Evolutionary conservation across 176 grass and related monocot species (phyloP), one percentile per base, ranked within the genome.

Genomic region (Eragrostis nindensis): DNA sequence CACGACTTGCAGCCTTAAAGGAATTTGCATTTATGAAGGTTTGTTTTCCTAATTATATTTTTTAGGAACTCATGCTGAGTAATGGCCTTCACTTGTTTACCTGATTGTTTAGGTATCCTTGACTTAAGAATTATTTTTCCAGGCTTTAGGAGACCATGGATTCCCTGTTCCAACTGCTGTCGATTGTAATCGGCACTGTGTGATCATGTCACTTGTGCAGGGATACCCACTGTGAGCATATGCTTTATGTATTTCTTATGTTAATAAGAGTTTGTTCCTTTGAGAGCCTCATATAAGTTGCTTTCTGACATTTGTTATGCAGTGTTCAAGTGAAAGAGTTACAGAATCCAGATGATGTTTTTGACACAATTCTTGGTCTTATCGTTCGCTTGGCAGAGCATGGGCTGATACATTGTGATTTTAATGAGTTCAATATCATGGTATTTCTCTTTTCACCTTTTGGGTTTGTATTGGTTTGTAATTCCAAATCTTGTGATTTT

Each of bases 361-460:
- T 98, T 70, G 86, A 95, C 42, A 93, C 72, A 60, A 93, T 93
- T 82, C 91, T 98, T 79, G 84, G 86, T 68, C 88, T 95, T 55
- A 82, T 93, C 29, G 80, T 98, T 84, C 96, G 92, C 55, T 86
- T 98, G 71, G 92, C 88, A 27, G 96, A 98, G 84, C 96, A 98
- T 90, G 96, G 96, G 53, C 90, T 98, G 64, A 98, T 98, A 75
- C 92, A 93, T 81, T 98, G 96, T 84, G 96, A 98, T 81, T 98
- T 98, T 71, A 98, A 98, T 74, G 92, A 98, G 76, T 98, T 98
- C 73, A 98, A 98, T 80, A 91, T 98, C 82, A 98, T 95, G 96
- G 92, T 95, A 93, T 73, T 68, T 25, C 17, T 76, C 9, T 62
- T 41, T 69, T 79, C 46, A 32, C 21, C 67, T 49, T 27, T 68